Evolutionary conservation across 2,329 filamentous ascomycete species (phyloP).

Genomic region (Seiridium cupressi): DNA sequence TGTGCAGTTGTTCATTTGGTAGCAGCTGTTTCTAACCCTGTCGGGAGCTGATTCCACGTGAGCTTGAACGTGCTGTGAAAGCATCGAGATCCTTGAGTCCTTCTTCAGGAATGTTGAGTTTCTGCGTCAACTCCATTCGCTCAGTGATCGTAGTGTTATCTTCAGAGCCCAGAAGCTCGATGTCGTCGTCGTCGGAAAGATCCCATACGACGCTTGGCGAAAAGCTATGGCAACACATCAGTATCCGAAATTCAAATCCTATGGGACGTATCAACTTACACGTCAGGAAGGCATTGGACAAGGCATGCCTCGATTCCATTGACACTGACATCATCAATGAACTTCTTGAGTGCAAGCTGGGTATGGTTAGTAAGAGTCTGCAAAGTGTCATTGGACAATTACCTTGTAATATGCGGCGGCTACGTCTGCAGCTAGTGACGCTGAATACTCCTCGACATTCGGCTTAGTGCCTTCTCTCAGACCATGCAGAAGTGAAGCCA

Average conservation of each 20-base stretch:
- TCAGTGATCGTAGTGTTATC: conserved; percentile 18
- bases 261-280: conserved; percentile 11
- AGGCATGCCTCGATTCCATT: conserved; percentile 23
- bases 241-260: too few species aligned
- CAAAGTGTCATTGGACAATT: neutral
- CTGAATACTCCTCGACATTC: neutral
- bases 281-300: conserved; percentile 22
- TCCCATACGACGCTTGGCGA: conserved; percentile 23
- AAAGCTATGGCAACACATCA: conserved; percentile 10
- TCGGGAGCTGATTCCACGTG: neutral
- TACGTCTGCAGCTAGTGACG: conserved; percentile 22
- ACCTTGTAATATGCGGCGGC: conserved; percentile 20
- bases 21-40: neutral
- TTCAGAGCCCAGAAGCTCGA: conserved; percentile 21
- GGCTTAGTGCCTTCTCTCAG: neutral
- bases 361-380: neutral
- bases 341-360: conserved; percentile 23
- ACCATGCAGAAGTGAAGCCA: neutral
- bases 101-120: conserved; percentile 18
- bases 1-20: neutral
- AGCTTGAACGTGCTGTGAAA: conserved; percentile 15
- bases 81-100: conserved; percentile 22
- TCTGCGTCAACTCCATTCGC: conserved; percentile 16
- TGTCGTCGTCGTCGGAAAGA: conserved; percentile 18
- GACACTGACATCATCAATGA: conserved; percentile 23